Base-by-base conservation (phyloP, 129 eudicot species). In the Artemisia argyi region DNA sequence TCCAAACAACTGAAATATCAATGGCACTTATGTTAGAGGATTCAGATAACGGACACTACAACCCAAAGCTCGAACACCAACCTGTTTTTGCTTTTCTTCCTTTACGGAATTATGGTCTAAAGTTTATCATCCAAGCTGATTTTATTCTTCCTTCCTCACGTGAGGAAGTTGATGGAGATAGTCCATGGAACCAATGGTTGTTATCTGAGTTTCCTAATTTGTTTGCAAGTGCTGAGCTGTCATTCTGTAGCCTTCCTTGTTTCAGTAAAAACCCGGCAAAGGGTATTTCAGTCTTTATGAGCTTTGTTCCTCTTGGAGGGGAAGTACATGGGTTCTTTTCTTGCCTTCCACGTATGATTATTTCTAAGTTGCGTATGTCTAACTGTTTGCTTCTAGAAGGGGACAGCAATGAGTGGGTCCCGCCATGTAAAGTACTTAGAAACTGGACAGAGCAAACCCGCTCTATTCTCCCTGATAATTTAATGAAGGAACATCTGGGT, bases 81-180 rank as follows among this genome's bases (percentile, higher is more conserved):
- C 91, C 87, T 3, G 97, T 87, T 62, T 90, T 90, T 81, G 90
- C 97, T 7, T 90, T 87, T 87, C 97, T 90, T 76, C 95, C 97
- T 51, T 72, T 90, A 47, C 78, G 97, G 64, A 85, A 83, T 32
- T 90, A 90, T 75, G 97, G 97, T 56, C 74, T 90, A 11, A 90
- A 87, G 58, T 90, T 90, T 73, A 90, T 90, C 24, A 83, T 90
- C 32, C 97, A 90, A 87, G 97, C 91, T 35, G 97, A 90, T 81
- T 90, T 90, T 81, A 82, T 83, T 57, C 87, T 90, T 73, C 97
- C 97, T 67, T 90, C 97, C 7, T 90, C 97, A 59, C 79, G 97
- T 63, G 97, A 90, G 71, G 97, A 85, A 77, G 97, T 90, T 68
- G 97, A 90, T 72, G 97, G 85, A 19, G 83, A 87, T 81, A 90